Evolutionary conservation across 768 basidiomycete genomes (phyloP).

Genomic region (Agaricus subrufescens): DNA sequence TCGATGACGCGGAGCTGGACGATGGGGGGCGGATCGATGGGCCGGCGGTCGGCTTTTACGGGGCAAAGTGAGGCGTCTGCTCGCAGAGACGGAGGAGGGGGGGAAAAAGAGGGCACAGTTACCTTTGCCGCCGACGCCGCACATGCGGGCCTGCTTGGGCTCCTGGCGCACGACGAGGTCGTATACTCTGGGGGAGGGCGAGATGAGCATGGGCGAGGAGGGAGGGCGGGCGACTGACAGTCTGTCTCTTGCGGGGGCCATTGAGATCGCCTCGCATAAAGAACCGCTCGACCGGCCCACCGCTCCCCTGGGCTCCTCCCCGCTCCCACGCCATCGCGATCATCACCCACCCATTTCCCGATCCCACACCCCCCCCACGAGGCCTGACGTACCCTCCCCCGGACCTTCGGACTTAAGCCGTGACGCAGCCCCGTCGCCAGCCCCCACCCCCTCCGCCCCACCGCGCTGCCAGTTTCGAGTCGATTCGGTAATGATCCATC

Average conservation of each 20-base stretch:
- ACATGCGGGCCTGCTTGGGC: conserved; percentile 90
- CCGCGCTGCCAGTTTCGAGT: too few species aligned
- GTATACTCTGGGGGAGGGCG: conserved; percentile 56
- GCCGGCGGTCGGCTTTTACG: conserved; percentile 78
- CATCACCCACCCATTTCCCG: too few species aligned
- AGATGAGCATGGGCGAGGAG: conserved; percentile 16
- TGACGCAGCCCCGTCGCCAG: too few species aligned
- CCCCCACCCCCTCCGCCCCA: too few species aligned
- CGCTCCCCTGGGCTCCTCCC: too few species aligned
- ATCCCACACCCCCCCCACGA: too few species aligned
- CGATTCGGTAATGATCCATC: too few species aligned
- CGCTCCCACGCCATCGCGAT: too few species aligned
- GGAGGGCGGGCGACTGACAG: conserved; percentile 21
- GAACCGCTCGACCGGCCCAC: too few species aligned
- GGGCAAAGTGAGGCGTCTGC: neutral
- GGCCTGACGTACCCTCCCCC: too few species aligned
- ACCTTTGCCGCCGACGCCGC: conserved; percentile 82
- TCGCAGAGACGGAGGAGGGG: neutral
- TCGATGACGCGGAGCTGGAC: conserved; percentile 90
- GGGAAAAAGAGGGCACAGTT: conserved; percentile 12
- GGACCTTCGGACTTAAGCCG: too few species aligned
- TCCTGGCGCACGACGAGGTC: conserved; percentile 85
- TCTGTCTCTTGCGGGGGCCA: neutral
- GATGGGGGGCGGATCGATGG: conserved; percentile 95
- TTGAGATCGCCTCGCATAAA: neutral